phyloP scores from a whole-genome alignment of 371 early-diverging fungal genomes.

The Smittium culicis region DNA sequence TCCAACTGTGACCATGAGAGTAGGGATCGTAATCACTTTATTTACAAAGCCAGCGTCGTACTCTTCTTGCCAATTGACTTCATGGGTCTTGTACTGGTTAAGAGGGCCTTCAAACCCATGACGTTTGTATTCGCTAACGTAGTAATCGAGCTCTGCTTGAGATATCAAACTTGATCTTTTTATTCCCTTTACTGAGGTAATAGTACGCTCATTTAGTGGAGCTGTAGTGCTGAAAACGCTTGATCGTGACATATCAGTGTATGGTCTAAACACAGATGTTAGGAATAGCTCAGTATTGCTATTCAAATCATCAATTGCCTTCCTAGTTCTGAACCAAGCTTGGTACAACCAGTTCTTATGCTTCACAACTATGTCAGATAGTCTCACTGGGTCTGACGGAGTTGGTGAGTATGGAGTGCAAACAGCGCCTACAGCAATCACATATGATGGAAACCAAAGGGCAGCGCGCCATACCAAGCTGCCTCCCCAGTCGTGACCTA shows the following conservation, averaged over 20 bases:
- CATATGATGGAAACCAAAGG: slow-evolving; percentile 47
- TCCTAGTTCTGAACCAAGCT: slow-evolving; percentile 14
- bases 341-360: slow-evolving; percentile 30
- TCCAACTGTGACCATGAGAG: slow-evolving; percentile 15
- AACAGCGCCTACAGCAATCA: slow-evolving; percentile 42
- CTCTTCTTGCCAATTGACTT: slow-evolving; percentile 31
- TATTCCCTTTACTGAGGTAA: slow-evolving; percentile 3
- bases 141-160: slow-evolving; percentile 24
- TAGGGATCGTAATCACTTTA: slow-evolving; percentile 6
- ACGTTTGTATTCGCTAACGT: slow-evolving; percentile 18
- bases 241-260: neutral
- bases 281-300: slow-evolving; percentile 14
- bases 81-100: slow-evolving; percentile 30
- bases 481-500: slow-evolving; percentile 70
- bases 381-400: neutral
- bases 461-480: slow-evolving; percentile 48
- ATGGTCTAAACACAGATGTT: slow-evolving; percentile 12
- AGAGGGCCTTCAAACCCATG: slow-evolving; percentile 30
- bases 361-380: slow-evolving; percentile 19
- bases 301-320: slow-evolving; percentile 18
- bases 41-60: slow-evolving; percentile 11
- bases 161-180: slow-evolving; percentile 7
- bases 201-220: slow-evolving; percentile 13
- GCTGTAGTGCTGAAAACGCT: slow-evolving; percentile 12
- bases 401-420: slow-evolving; percentile 50